Base-by-base conservation (phyloP, 495 filamentous ascomycete genomes). In the Melanomma pulvis-pyrius region DNA sequence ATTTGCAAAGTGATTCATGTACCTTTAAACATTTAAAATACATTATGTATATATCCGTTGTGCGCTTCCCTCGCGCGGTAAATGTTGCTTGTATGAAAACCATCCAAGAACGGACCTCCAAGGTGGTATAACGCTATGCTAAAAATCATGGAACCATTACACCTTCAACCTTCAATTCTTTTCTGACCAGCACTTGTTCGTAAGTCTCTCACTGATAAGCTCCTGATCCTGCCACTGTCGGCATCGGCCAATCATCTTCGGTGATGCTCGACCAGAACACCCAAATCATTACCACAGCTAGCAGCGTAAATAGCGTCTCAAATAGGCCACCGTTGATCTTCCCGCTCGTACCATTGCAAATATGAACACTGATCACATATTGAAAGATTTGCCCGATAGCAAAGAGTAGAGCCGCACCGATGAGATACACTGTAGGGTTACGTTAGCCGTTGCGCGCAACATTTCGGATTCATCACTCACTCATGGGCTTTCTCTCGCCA, bases 261-360 rank as follows among this genome's bases (percentile, higher is more conserved):
- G 94, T 99, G 72, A 99, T 99, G 80, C 92, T 96, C 44, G 91
- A 93, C 94, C 96, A 98, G 82, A 99, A 99, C 67, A 90, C 73
- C 93, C 93, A 99, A 52, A 97, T 73, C 77, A 83, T 84, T 15
- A 89, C 83, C 8, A 98, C 92, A 1, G 93, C 82, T 15, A 92
- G 76, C 0, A 97, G 79, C 0, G 92, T 97, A 79, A 98, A 97
- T 19, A 97, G 80, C 0, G 93, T 97, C 76, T 97, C 87, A 75
- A 99, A 99, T 1, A 98, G 74, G 13, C 92, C 86, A 49, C 94
- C 94, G 73, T 99, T 92, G 71, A 99, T 96, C 73, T 90, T 92
- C 68, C 91, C 90, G 22, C 78, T 70, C 0, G 91, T 90, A 24
- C 90, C 92, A 19, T 85, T 77, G 80, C 94, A 98, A 36, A 98